Base-by-base conservation (phyloP, 108 stramenopile species). In the Parietichytrium sp. region DNA sequence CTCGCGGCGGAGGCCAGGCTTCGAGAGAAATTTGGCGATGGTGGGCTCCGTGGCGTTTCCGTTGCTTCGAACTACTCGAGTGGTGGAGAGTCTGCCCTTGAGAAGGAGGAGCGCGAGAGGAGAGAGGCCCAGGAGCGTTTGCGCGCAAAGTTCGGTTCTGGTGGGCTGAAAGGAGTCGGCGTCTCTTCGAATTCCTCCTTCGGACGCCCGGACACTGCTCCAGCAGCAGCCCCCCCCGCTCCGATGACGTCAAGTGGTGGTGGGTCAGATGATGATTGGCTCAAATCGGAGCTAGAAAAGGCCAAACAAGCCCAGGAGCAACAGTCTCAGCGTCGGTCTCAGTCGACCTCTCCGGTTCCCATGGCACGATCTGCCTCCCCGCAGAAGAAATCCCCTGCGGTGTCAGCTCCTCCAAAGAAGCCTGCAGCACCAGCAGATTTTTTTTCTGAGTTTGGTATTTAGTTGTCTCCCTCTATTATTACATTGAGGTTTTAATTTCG, bases 1-100 rank as follows among this genome's bases (percentile, higher is more conserved):
- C 38, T 45, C 23, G 61, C 61, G 36, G 61, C 61, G 10, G 20
- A 72, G 33, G 25, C 36, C 38, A 33, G 61, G 10, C 33, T 72
- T 36, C 61, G 61, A n/a, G 38, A 72, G 25, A 72, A 72, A 25
- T 72, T 72, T 27, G 61, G 61, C 16, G 61, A 72, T 42, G 38
- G 25, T 16, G 61, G 78, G 10, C 30, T 79, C 25, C n/a, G 29
- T 3, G 18, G 50, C 13, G 15, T 33, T 29, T 26, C 48, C 51
- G 33, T 49, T 3, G 13, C 50, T 4, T 15, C 50, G 50, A n/a
- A 51, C 20, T 29, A 27, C 49, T n/a, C n/a, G n/a, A n/a, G n/a
- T n/a, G n/a, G n/a, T n/a, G 79, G 48, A 4, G 49, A 79, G 12
- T 26, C 49, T 6, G 13, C 29, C 50, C 25, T 16, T 51, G 79